Evolutionary conservation across 495 filamentous ascomycete genomes (phyloP).

Genomic region (Aspergillus kassunensis): DNA sequence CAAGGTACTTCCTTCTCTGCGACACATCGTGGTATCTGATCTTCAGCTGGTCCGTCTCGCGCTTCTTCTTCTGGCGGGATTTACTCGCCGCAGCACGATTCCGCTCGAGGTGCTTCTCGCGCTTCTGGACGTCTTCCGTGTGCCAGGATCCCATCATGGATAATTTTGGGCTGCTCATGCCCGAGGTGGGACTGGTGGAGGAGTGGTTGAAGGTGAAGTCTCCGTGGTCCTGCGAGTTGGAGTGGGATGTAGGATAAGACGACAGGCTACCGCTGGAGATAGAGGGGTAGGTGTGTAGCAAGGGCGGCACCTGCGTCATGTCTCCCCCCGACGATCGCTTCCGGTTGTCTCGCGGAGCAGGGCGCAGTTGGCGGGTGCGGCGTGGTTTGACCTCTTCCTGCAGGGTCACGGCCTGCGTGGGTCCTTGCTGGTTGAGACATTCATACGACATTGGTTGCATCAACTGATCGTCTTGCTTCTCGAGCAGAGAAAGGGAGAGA

Average conservation of each 20-base stretch:
- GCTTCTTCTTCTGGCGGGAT: conserved; percentile 84
- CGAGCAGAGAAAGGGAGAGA: background rate
- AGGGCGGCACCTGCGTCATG: background rate
- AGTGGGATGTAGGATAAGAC: background rate
- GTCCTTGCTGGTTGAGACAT: background rate
- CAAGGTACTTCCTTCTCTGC: background rate
- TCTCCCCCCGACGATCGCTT: background rate
- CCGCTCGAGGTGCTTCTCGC: conserved; percentile 64
- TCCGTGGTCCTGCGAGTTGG: background rate
- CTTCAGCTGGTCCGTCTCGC: conserved; percentile 61
- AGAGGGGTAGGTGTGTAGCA: background rate
- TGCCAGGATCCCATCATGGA: too few species aligned
- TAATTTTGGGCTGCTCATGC: conserved; percentile 4
- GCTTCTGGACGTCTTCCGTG: conserved; percentile 17
- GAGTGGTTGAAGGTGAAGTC: background rate
- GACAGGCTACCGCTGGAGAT: background rate
- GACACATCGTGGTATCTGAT: conserved; percentile 37
- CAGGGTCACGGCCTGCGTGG: background rate
- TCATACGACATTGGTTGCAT: too few species aligned
- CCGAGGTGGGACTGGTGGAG: background rate
- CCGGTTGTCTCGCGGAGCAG: background rate
- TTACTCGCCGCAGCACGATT: conserved; percentile 84
- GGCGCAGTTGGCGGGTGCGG: background rate
- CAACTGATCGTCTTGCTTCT: background rate
- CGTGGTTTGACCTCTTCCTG: background rate